These are phyloP conservation scores for Tylopilus plumbeoviolaceoides DNA, from an alignment of 768 basidiomycete genomes.

Conservation along the genomic window DNA sequence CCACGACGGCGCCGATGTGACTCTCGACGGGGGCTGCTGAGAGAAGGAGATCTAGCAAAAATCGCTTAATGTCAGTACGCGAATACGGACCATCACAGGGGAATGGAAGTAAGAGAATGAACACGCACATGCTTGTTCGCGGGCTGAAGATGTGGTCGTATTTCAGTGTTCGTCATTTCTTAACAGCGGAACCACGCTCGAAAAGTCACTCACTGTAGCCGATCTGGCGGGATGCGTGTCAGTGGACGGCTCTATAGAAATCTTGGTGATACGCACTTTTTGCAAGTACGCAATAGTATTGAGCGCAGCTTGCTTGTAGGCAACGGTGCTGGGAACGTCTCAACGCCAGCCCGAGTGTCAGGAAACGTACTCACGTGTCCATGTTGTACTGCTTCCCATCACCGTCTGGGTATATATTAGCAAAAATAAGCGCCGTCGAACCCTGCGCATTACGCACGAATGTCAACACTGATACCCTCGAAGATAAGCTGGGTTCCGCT, in stretches of 20 bases:
- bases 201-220: slow-evolving; percentile 57
- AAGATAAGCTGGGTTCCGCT: slow-evolving; percentile 51
- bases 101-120: too few species aligned
- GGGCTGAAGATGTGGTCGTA: slow-evolving; percentile 38
- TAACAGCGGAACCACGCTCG: neutral
- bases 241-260: neutral
- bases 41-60: slow-evolving; percentile 53
- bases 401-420: slow-evolving; percentile 43
- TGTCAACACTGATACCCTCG: slow-evolving; percentile 70
- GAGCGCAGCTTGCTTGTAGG: slow-evolving; percentile 76
- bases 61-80: neutral
- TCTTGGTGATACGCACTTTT: slow-evolving; percentile 40
- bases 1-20: slow-evolving; percentile 67
- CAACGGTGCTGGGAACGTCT: slow-evolving; percentile 49
- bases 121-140: slow-evolving; percentile 67
- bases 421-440: neutral
- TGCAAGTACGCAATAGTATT: slow-evolving; percentile 71
- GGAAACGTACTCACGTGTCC: too few species aligned
- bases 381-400: slow-evolving; percentile 50
- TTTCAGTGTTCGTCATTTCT: neutral
- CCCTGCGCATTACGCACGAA: slow-evolving; percentile 39
- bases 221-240: slow-evolving; percentile 37
- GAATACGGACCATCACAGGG: neutral
- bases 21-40: slow-evolving; percentile 69
- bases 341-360: neutral